Percentiles rank a stretch among this genome's conserved stretches.
phyloP scores from a whole-genome alignment of 768 basidiomycete genomes.

The Amanita muscaria region DNA sequence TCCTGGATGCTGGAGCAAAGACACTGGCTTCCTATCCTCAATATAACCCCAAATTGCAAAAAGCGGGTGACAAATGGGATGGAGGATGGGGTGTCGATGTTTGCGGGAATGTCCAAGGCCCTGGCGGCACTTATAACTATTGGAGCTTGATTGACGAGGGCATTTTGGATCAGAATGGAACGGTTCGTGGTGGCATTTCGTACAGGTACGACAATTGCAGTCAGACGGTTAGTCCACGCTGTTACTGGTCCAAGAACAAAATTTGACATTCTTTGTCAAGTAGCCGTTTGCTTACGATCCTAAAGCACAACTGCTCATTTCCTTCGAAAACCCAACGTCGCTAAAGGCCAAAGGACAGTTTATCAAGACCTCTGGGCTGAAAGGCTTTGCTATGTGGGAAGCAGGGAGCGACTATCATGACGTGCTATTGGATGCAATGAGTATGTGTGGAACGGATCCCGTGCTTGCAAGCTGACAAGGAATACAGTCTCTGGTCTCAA shows the following conservation, averaged over 20 bases:
- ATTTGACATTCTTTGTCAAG: too few species aligned
- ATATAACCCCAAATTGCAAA: constrained; percentile 37
- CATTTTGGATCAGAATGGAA: constrained; percentile 40
- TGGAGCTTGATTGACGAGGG: constrained; percentile 52
- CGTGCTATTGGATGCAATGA: constrained; percentile 52
- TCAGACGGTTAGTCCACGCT: constrained; percentile 58
- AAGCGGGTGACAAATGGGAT: constrained; percentile 51
- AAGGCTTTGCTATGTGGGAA: constrained; percentile 69
- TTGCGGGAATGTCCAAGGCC: constrained; percentile 48
- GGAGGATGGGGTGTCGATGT: constrained; percentile 37
- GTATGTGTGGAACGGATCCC: constrained; percentile 17
- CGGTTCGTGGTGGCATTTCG: constrained; percentile 33
- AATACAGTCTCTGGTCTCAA: constrained; percentile 2
- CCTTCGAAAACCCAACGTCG: constrained; percentile 57
- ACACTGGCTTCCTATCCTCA: constrained; percentile 40
- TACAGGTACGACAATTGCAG: constrained; percentile 59
- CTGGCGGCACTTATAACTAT: constrained; percentile 52
- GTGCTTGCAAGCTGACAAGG: neutral
- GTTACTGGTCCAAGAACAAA: too few species aligned
- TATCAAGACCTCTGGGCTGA: constrained; percentile 43
- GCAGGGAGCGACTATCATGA: constrained; percentile 58
- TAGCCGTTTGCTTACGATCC: constrained; percentile 66
- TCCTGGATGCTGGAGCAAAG: constrained; percentile 20
- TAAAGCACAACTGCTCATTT: constrained; percentile 44
- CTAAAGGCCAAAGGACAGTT: constrained; percentile 55